A percentile compares a stretch with the other conserved stretches of the same genome.
phyloP scores from a whole-genome alignment of 805 yeast species.

The Saccharomycopsis javanensis region DNA sequence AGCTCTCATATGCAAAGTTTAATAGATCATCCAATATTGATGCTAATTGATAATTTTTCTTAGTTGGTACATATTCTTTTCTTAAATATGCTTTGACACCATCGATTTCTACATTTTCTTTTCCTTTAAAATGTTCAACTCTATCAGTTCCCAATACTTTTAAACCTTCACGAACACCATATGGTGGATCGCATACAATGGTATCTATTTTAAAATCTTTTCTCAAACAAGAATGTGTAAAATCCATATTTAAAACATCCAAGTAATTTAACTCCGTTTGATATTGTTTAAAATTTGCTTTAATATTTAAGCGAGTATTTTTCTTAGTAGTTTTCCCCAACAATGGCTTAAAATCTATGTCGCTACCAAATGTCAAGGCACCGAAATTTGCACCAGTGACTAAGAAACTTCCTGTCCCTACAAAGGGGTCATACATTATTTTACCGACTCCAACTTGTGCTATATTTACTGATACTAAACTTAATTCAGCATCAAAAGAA shows the following conservation, averaged over 20 bases:
- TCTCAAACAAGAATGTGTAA: conserved; percentile 81
- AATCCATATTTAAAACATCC: conserved; percentile 86
- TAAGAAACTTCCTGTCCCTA: conserved; percentile 92
- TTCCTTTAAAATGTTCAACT: conserved; percentile 57
- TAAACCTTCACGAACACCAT: conserved; percentile 92
- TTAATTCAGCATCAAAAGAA: conserved; percentile 89
- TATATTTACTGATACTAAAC: conserved; percentile 78
- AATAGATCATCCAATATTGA: conserved; percentile 69
- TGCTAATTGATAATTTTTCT: conserved; percentile 79
- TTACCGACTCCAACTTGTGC: conserved; percentile 62
- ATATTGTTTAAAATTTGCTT: conserved; percentile 68
- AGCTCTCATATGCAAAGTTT: conserved; percentile 57
- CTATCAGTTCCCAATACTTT: conserved; percentile 73
- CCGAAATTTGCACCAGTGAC: conserved; percentile 84
- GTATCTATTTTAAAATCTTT: conserved; percentile 54
- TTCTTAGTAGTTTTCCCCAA: conserved; percentile 47
- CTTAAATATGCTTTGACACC: conserved; percentile 71
- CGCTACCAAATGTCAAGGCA: conserved; percentile 75
- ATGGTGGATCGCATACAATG: conserved; percentile 94
- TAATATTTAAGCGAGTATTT: conserved; percentile 27
- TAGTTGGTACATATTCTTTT: conserved; percentile 83
- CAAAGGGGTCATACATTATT: conserved; percentile 86
- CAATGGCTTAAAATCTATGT: conserved; percentile 74
- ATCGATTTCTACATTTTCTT: conserved; percentile 64
- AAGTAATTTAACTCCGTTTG: conserved; percentile 45